Evolutionary conservation across 2,329 filamentous ascomycete species (phyloP).

Genomic region (Ceratocystis diversiconidia): DNA sequence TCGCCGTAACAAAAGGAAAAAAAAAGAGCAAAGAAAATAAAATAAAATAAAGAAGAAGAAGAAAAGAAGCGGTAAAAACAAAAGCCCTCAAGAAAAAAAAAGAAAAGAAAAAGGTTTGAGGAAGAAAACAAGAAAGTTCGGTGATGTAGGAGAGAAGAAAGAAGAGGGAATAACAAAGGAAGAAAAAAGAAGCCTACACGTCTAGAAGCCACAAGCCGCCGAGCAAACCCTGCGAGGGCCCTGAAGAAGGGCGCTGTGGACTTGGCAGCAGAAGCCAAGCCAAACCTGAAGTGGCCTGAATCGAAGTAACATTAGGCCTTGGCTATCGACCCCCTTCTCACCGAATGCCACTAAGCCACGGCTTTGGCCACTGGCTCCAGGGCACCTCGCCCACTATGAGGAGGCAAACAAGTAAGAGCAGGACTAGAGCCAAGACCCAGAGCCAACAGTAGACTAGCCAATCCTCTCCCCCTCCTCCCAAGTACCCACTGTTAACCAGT

Average conservation of each 20-base stretch:
- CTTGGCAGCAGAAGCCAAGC: no score
- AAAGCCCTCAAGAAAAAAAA: slow-evolving; percentile 3
- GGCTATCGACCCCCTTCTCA: background rate
- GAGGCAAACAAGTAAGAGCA: no score
- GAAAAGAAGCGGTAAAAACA: background rate
- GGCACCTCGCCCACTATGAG: background rate
- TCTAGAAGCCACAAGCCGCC: background rate
- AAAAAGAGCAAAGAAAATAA: slow-evolving; percentile 3
- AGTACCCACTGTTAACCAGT: background rate
- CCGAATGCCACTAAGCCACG: background rate
- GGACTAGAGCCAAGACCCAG: no score
- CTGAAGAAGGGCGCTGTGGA: no score
- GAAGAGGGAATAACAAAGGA: slow-evolving; percentile 15
- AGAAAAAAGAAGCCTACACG: slow-evolving; percentile 17
- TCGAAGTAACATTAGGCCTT: no score
- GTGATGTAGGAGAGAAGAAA: slow-evolving; percentile 12
- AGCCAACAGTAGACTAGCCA: no score
- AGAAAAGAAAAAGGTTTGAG: slow-evolving; percentile 5
- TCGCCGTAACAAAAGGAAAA: slow-evolving; percentile 8
- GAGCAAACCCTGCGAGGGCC: no score
- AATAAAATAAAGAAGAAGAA: slow-evolving; percentile 7
- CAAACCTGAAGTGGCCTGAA: no score
- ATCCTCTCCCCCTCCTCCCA: background rate
- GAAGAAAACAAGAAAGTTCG: slow-evolving; percentile 18
- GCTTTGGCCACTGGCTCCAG: background rate